Conservation (phyloP, 1,284 basidiomycete genomes). For the Waitea zeae region DNA sequence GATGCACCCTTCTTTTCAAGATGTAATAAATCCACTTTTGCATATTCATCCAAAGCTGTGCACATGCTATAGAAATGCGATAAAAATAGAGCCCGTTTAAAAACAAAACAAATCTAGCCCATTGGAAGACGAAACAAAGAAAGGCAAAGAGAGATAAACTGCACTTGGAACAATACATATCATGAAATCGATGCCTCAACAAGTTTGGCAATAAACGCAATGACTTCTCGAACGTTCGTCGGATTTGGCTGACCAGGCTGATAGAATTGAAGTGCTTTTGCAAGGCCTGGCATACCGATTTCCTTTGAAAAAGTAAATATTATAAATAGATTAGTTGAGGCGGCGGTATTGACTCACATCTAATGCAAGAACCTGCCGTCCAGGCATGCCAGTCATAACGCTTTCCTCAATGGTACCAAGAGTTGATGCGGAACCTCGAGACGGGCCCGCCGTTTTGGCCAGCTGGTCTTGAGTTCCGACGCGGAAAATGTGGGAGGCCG, state of each 20-base stretch:
- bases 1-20: too few relatives aligned
- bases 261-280: constrained; percentile 50
- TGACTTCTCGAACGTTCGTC: too few relatives aligned
- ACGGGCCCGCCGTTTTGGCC: constrained; percentile 9
- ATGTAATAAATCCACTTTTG: too few relatives aligned
- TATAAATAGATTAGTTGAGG: not conserved
- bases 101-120: too few relatives aligned
- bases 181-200: too few relatives aligned
- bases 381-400: constrained; percentile 19
- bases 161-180: too few relatives aligned
- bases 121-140: too few relatives aligned
- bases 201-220: too few relatives aligned
- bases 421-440: constrained; percentile 43
- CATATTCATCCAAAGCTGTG: too few relatives aligned
- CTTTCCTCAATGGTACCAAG: constrained; percentile 44
- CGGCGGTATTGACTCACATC: constrained; percentile 16
- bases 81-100: too few relatives aligned
- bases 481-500: constrained; percentile 60
- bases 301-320: constrained; percentile 17
- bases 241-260: constrained; percentile 37
- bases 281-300: constrained; percentile 51
- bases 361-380: constrained; percentile 32
- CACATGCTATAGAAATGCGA: too few relatives aligned
- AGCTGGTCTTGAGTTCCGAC: constrained; percentile 46
- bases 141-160: too few relatives aligned